Evolutionary conservation across 2,329 filamentous ascomycete genomes (phyloP).

Genomic region (Rhynchosporium agropyri): DNA sequence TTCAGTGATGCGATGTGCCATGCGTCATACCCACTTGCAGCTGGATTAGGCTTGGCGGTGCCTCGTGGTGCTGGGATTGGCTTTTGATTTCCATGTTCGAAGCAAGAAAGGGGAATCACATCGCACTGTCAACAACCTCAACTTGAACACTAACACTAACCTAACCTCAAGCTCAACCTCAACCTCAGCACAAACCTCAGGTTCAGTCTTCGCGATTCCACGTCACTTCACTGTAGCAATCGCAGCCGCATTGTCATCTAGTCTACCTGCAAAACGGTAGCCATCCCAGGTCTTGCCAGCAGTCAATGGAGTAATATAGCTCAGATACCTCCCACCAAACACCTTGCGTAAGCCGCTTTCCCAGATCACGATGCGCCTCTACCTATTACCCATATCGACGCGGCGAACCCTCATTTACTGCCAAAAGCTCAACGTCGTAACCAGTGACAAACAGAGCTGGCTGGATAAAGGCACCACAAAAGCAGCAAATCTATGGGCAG

Average conservation of each 20-base stretch:
- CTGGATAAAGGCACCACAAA: conserved; percentile 71
- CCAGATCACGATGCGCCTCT: conserved; percentile 73
- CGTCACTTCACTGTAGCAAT: not conserved
- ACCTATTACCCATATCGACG: conserved; percentile 90
- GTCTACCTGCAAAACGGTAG: no score
- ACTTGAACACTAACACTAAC: not conserved
- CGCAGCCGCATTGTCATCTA: not conserved
- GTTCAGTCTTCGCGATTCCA: no score
- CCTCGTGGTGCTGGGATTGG: not conserved
- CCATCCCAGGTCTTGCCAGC: not conserved
- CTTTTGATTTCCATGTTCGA: not conserved
- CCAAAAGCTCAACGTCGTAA: conserved; percentile 67
- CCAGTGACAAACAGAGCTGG: conserved; percentile 55
- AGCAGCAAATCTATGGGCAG: conserved; percentile 77
- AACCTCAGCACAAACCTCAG: not conserved
- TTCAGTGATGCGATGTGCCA: not conserved
- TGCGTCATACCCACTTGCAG: conserved; percentile 10
- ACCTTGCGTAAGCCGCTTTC: conserved; percentile 18
- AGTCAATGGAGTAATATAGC: conserved; percentile 8
- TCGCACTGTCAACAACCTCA: not conserved
- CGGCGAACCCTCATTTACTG: conserved; percentile 90
- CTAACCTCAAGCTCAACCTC: not conserved
- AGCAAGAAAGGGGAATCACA: conserved; percentile 11
- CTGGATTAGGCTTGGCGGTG: conserved; percentile 13
- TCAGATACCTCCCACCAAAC: conserved; percentile 6